Evolutionary conservation across 148 eudicot species (phyloP).

Genomic region (Suaeda aralocaspica): DNA sequence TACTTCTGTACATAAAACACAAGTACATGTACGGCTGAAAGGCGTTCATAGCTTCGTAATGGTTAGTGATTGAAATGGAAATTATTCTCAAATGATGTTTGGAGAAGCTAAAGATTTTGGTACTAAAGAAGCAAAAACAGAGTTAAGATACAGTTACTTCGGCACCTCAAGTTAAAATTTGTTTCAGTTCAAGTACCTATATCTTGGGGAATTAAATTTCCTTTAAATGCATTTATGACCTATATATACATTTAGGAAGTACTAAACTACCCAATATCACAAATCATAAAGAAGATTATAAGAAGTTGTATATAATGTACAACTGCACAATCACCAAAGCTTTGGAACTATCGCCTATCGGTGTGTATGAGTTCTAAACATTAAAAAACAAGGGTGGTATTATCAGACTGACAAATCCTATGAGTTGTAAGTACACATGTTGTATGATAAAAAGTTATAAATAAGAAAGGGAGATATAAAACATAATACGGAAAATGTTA

Average conservation of each 20-base stretch:
- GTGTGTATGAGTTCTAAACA: neutral
- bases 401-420: neutral
- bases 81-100: neutral
- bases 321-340: no score
- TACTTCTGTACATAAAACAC: neutral
- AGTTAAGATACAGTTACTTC: no score
- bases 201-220: no score
- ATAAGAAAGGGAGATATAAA: neutral
- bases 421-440: neutral
- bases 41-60: conserved; percentile 14
- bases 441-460: neutral
- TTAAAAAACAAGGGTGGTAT: neutral
- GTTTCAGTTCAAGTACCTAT: neutral
- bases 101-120: neutral
- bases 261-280: no score
- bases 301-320: no score
- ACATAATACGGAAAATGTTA: neutral
- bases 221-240: no score
- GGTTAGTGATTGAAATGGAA: neutral
- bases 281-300: no score
- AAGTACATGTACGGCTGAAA: conserved; percentile 26
- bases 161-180: no score
- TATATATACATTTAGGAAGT: no score
- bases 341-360: no score
- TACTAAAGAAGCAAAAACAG: no score